Base-by-base conservation (phyloP, 805 yeast species). In the Candida lessepsii region DNA sequence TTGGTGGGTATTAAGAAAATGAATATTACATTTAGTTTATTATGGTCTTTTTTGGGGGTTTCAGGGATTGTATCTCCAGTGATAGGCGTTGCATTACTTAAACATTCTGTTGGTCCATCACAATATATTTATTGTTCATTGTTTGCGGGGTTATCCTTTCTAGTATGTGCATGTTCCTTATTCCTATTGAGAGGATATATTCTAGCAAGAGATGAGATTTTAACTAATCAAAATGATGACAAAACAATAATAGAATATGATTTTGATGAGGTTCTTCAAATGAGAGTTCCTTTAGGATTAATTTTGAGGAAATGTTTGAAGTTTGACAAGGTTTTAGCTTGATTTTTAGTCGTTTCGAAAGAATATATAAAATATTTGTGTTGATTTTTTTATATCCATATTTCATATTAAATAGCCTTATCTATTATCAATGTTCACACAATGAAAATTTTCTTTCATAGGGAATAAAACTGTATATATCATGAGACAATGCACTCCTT, bases 11-110 rank as follows among this genome's bases (percentile, higher is more conserved):
- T 81, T 19, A 56, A 67, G 28, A 76, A 73, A 47, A 57, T 80
- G 52, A 73, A 73, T 31, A 71, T 75, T 15, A 57, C 71, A 0
- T 60, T 72, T 37, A 73, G 77, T 11, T 65, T 76, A 74, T 47
- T 73, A 2, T 81, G 85, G 85, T 49, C 68, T 9, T 57, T 70
- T 25, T 50, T 72, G 32, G 86, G 83, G 6, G 42, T 61, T 0
- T 62, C 76, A 24, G 78, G 78, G 1, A 58, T 76, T 13, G 73
- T 69, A 1, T 71, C 86, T 1, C 86, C 86, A 2, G 70, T 80
- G 15, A 72, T 81, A 45, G 86, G 86, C 5, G 65, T 78, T 13
- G 57, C 71, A 9, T 60, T 81, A 34, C 77, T 76, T 42, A 43
- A 48, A 11, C 57, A 58, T 10, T 46, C 51, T 16, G 56, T 55